Evolutionary conservation across 768 basidiomycete species (phyloP).

Genomic region (Mrakia frigida): DNA sequence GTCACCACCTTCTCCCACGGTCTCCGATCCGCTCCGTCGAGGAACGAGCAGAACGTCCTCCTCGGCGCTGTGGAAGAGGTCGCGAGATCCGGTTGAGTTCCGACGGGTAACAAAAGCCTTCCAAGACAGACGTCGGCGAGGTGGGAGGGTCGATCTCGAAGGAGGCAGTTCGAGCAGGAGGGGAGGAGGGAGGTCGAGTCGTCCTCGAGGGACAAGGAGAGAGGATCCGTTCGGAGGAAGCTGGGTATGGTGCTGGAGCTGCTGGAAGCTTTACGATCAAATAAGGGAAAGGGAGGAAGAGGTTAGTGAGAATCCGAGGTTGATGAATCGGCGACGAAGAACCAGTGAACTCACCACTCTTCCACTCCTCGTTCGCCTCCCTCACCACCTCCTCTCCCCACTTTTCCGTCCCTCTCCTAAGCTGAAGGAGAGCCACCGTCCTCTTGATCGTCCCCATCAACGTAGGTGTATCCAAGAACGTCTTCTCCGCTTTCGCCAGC

Average conservation of each 20-base stretch:
- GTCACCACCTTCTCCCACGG: background rate
- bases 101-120: background rate
- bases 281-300: background rate
- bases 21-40: background rate
- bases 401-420: background rate
- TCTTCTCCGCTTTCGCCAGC: background rate
- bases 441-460: background rate
- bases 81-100: background rate
- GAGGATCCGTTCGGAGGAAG: background rate
- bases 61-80: background rate
- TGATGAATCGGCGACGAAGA: too few species aligned
- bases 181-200: background rate
- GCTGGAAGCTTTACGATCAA: background rate
- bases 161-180: background rate
- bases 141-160: background rate
- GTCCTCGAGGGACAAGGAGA: background rate
- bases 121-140: conserved; percentile 10
- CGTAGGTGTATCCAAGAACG: background rate
- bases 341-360: background rate
- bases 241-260: background rate
- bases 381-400: background rate
- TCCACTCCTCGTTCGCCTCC: background rate
- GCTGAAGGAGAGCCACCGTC: background rate
- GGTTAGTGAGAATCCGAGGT: too few species aligned
- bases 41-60: background rate